Percentiles rank a stretch among this genome's conserved stretches.
Conservation (phyloP, 768 basidiomycete genomes). For the Suillus decipiens region DNA sequence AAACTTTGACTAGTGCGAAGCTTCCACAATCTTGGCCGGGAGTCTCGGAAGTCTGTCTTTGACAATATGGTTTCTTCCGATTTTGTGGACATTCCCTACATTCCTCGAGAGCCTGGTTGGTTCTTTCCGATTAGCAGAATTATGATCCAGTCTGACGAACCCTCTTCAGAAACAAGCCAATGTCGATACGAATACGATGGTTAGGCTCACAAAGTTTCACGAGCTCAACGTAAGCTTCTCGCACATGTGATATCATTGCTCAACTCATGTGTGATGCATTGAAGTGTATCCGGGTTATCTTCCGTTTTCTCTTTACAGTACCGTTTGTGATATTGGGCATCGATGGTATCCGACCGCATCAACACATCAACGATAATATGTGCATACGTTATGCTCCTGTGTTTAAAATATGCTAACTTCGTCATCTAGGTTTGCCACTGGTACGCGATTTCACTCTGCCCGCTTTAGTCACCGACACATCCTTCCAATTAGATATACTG, state of each 20-base stretch:
- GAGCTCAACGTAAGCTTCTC: conserved; percentile 69
- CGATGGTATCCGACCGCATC: conserved; percentile 66
- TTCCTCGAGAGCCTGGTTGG: conserved; percentile 65
- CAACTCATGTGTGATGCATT: conserved; percentile 2
- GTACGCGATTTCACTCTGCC: neutral
- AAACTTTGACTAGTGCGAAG: conserved; percentile 54
- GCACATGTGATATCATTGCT: neutral
- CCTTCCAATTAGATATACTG: conserved; percentile 53
- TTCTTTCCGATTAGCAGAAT: conserved; percentile 6
- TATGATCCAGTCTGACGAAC: neutral
- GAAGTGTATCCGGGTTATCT: conserved; percentile 69
- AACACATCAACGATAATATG: conserved; percentile 65
- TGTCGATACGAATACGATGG: conserved; percentile 64
- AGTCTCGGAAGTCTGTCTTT: conserved; percentile 67
- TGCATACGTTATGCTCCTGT: conserved; percentile 23
- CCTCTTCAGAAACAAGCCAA: conserved; percentile 52
- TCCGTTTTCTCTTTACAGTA: conserved; percentile 71
- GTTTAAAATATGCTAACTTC: neutral
- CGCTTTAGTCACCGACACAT: conserved; percentile 5
- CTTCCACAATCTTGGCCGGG: conserved; percentile 69
- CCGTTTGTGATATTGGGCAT: conserved; percentile 66
- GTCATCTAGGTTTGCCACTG: conserved; percentile 27
- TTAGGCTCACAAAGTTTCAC: conserved; percentile 77
- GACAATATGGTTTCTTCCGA: conserved; percentile 74
- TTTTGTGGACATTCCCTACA: conserved; percentile 70